A percentile compares a stretch with the other conserved stretches of the same genome.
Evolutionary conservation across 345 rosid genomes (phyloP).

Genomic region (Salix udensis): DNA sequence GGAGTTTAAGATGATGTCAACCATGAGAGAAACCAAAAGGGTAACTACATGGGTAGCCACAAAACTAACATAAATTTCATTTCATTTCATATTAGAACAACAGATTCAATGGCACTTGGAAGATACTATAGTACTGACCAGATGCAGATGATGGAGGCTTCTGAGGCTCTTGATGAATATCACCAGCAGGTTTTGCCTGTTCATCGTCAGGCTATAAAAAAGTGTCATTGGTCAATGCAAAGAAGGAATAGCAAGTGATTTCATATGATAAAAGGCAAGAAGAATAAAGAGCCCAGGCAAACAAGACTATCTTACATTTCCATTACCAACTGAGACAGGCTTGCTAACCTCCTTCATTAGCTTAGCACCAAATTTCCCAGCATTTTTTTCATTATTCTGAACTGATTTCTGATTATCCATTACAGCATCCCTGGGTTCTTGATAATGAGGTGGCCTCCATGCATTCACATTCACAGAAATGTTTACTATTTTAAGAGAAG

Average conservation of each 20-base stretch:
- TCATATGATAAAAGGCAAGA: neutral
- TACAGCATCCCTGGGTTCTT: conserved; percentile 40
- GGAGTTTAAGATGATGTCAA: neutral
- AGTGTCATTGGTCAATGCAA: neutral
- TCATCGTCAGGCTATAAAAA: conserved; percentile 15
- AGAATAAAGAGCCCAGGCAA: neutral
- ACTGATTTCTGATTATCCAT: conserved; percentile 38
- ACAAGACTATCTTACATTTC: conserved; percentile 47
- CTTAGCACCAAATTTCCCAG: conserved; percentile 33
- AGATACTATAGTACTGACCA: conserved; percentile 45
- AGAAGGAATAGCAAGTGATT: conserved; percentile 3
- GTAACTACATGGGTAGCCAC: neutral
- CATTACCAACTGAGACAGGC: conserved; percentile 42
- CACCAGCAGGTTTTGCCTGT: conserved; percentile 48
- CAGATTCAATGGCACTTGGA: neutral
- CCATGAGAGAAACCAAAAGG: neutral
- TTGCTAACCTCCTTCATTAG: conserved; percentile 38
- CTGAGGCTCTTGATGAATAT: conserved; percentile 34
- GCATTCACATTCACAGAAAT: conserved; percentile 45
- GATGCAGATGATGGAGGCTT: conserved; percentile 38
- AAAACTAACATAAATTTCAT: neutral
- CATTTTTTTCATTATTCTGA: conserved; percentile 29
- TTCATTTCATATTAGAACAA: neutral
- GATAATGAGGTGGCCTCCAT: conserved; percentile 48
- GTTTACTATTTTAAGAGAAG: conserved; percentile 38